Conservation (phyloP, 2,329 filamentous ascomycete species). For the Zasmidium cellare region DNA sequence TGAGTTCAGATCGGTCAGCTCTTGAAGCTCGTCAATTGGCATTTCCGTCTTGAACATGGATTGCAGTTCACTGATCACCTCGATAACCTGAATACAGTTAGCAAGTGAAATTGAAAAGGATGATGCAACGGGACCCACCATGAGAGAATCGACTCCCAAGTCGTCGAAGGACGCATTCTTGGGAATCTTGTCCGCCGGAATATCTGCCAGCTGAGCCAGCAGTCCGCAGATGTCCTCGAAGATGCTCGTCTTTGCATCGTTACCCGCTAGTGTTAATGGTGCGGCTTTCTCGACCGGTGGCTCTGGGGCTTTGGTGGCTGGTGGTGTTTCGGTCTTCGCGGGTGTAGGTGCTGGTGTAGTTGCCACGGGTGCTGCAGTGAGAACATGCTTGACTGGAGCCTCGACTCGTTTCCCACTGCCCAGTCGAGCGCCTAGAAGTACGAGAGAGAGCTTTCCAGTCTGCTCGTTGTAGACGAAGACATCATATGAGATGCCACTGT, state of each 20-base stretch:
- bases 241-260: not conserved
- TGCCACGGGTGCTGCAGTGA: too few species aligned
- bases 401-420: too few species aligned
- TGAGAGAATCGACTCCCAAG: conserved; percentile 29
- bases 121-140: conserved; percentile 7
- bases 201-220: not conserved
- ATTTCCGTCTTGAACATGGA: conserved; percentile 8
- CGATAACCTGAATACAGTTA: not conserved
- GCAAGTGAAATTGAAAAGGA: too few species aligned
- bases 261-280: not conserved
- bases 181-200: not conserved
- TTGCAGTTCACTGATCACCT: conserved; percentile 15
- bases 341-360: too few species aligned
- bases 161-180: conserved; percentile 7
- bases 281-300: not conserved
- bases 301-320: too few species aligned
- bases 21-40: not conserved
- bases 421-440: too few species aligned
- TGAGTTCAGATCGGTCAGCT: not conserved
- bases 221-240: not conserved
- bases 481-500: not conserved
- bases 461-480: not conserved
- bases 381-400: too few species aligned
- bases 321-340: too few species aligned
- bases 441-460: not conserved